Evolutionary conservation across 2,329 filamentous ascomycete species (phyloP).

Genomic region (Aspergillus sp.): DNA sequence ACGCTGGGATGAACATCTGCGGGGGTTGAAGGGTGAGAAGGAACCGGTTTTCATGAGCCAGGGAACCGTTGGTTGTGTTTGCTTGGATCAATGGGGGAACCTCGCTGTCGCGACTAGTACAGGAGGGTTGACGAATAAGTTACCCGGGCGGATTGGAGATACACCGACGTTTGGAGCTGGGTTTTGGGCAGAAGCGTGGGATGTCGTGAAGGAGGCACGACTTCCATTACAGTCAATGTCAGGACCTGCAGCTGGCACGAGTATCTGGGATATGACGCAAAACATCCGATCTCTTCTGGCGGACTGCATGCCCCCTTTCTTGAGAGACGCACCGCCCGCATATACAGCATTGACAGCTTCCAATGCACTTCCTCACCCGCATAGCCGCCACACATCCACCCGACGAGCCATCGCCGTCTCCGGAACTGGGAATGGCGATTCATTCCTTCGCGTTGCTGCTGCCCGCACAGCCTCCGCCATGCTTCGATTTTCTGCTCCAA

Average conservation of each 20-base stretch:
- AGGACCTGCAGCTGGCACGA: background rate
- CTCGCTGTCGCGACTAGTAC: constrained; percentile 64
- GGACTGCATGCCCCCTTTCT: constrained; percentile 11
- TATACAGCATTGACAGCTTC: constrained; percentile 8
- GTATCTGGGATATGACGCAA: background rate
- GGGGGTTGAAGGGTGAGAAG: constrained; percentile 43
- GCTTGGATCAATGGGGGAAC: constrained; percentile 69
- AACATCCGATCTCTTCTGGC: constrained; percentile 6
- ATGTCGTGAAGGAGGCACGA: constrained; percentile 16
- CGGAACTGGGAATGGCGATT: constrained; percentile 84
- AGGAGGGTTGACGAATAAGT: constrained; percentile 83
- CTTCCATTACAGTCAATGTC: background rate
- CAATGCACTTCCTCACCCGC: background rate
- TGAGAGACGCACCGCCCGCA: background rate
- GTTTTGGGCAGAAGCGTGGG: constrained; percentile 87
- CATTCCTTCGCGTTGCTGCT: constrained; percentile 70
- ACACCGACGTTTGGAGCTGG: constrained; percentile 79
- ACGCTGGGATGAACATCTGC: constrained; percentile 72
- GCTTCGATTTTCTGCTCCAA: constrained; percentile 54
- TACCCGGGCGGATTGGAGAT: constrained; percentile 79
- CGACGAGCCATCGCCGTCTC: constrained; percentile 57
- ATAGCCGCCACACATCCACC: constrained; percentile 4
- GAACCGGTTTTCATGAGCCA: constrained; percentile 55
- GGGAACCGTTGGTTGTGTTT: constrained; percentile 80
- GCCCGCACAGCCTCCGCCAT: constrained; percentile 69